Evolutionary conservation across 108 stramenopile species (phyloP).

Genomic region (Cyclotella choctawhatcheeana): DNA sequence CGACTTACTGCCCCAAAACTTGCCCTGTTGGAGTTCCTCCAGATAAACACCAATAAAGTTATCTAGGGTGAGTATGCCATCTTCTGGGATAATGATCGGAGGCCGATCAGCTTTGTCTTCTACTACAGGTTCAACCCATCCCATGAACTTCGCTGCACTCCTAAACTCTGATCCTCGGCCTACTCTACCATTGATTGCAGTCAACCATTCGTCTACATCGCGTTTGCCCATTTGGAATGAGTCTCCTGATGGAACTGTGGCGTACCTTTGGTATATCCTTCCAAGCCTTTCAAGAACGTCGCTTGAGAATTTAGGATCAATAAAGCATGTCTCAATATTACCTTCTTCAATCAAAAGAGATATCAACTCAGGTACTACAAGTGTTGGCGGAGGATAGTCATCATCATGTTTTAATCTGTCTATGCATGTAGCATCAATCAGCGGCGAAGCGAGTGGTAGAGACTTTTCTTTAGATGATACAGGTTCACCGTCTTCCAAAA

Average conservation of each 20-base stretch:
- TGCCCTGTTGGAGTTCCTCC: conserved; percentile 83
- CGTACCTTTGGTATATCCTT: conserved; percentile 61
- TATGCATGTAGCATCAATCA: conserved; percentile 55
- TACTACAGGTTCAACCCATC: conserved; percentile 57
- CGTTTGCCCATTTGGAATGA: conserved; percentile 60
- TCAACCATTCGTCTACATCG: conserved; percentile 87
- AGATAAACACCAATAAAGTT: conserved; percentile 82
- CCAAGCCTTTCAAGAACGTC: conserved; percentile 62
- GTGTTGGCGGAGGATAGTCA: conserved; percentile 64
- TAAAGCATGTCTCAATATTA: conserved; percentile 50
- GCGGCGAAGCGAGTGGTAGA: conserved; percentile 56
- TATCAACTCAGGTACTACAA: conserved; percentile 85
- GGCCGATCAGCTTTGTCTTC: conserved; percentile 40
- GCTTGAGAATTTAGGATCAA: conserved; percentile 58
- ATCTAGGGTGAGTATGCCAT: conserved; percentile 62
- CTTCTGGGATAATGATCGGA: conserved; percentile 62
- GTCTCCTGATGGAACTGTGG: conserved; percentile 28
- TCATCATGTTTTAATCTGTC: conserved; percentile 25
- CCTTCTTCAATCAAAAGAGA: conserved; percentile 63
- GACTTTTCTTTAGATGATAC: conserved; percentile 69
- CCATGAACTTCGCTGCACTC: conserved; percentile 71
- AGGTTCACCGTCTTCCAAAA: conserved; percentile 81
- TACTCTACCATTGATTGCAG: conserved; percentile 72
- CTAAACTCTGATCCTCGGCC: conserved; percentile 85
- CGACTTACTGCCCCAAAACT: conserved; percentile 83